Percentiles rank a stretch among this genome's conserved stretches.
phyloP scores from a whole-genome alignment of 306 rosid species.

The Corylus americana region DNA sequence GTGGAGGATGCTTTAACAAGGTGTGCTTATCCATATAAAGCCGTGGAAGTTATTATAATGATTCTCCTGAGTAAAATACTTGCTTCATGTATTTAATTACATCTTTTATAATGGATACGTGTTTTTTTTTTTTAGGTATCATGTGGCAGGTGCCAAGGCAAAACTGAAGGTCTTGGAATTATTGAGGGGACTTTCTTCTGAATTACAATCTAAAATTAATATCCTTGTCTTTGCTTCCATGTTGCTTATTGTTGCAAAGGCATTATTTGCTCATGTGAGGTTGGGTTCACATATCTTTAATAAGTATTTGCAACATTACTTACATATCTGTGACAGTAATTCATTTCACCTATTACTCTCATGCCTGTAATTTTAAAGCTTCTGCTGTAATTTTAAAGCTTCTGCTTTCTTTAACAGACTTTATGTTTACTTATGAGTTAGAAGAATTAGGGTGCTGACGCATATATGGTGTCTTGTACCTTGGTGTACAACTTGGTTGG shows the following conservation, averaged over 20 bases:
- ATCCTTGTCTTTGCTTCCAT: constrained; percentile 84
- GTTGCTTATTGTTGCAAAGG: constrained; percentile 85
- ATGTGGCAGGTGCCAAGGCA: constrained; percentile 75
- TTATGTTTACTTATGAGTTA: not conserved
- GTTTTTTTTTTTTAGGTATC: constrained; percentile 60
- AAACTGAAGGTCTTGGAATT: constrained; percentile 70
- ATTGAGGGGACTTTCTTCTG: constrained; percentile 79
- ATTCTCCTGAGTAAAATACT: constrained; percentile 8
- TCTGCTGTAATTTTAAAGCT: constrained; percentile 11
- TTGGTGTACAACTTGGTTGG: constrained; percentile 10
- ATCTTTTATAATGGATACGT: constrained; percentile 16
- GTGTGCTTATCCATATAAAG: constrained; percentile 35
- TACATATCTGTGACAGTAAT: constrained; percentile 21
- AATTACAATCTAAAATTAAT: constrained; percentile 70
- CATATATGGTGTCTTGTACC: not conserved
- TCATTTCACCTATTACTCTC: constrained; percentile 11
- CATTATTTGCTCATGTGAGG: constrained; percentile 96
- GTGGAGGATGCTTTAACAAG: constrained; percentile 87
- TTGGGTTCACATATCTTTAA: constrained; percentile 38
- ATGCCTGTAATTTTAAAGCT: constrained; percentile 18
- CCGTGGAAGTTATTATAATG: constrained; percentile 7
- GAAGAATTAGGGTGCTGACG: not conserved
- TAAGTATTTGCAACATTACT: constrained; percentile 30
- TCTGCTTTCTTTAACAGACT: not conserved
- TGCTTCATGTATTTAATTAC: constrained; percentile 1